Evolutionary conservation across 495 filamentous ascomycete species (phyloP), one percentile per base, ranked within the genome.

Genomic region (Penicillium flavigenum): DNA sequence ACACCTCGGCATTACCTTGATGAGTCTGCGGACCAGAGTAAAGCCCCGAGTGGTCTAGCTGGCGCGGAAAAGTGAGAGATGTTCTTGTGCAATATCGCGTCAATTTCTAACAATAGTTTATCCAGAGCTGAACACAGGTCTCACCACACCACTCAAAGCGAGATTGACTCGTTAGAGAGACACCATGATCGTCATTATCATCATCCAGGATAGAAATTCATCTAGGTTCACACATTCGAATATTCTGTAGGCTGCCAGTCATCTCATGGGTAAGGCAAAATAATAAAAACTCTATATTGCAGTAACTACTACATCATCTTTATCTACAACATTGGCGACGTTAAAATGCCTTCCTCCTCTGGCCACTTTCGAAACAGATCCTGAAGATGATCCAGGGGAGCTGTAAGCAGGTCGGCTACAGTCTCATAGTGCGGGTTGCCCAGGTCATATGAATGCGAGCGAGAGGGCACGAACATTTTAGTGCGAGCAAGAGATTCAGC

Each of bases 401-500:
- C 69, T 9, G 67, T 63, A 34, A 75, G 48, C 22, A 75, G 29
- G 5, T 60, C 66, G 11, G 61, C 56, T 1, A 58, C 65, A 1
- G 64, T 71, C 56, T 71, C 67, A 51, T 64, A 73, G 1, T 60
- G 66, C 2, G 70, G 67, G 34, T 56, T 63, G 46, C 58, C 58
- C 2, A 67, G 69, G 7, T 68, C 64, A 27, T 48, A 63, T 19
- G 83, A 82, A 63, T 86, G 84, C 19, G 78, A 79, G 8, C 80
- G 73, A 2, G 81, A 81, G 0, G 84, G 85, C 0, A 82, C 79
- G 62, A 88, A 85, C 34, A 75, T 71, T 70, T 89, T 88, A 32
- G 84, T 86, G 26, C 79, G 70, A 14, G 68, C 74, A 54, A 88
- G 86, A 46, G 72, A 77, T 22, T 69, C 74, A 4, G 83, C 80